phyloP scores from a whole-genome alignment of 2,329 filamentous ascomycete genomes.

The Magnaporthiopsis incrustans region DNA sequence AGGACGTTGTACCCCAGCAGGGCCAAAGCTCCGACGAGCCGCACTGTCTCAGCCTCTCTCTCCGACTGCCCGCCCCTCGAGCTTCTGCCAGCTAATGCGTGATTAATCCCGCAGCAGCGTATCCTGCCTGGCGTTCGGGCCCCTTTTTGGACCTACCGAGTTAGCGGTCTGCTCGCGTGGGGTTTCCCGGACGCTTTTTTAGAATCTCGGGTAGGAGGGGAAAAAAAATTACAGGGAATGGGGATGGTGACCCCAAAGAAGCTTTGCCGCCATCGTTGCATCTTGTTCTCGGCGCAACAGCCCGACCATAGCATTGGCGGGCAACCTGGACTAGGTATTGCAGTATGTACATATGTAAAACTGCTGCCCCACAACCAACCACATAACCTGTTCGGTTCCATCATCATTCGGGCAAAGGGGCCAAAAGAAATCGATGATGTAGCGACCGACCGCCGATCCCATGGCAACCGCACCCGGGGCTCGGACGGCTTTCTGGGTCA shows the following conservation, averaged over 20 bases:
- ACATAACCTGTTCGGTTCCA: background rate
- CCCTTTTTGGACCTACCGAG: too few species aligned
- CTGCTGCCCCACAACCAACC: too few species aligned
- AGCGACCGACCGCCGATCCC: background rate
- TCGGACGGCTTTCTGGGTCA: background rate
- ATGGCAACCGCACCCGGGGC: background rate
- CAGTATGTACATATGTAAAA: too few species aligned
- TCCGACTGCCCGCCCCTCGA: background rate
- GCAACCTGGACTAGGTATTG: background rate
- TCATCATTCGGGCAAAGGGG: background rate
- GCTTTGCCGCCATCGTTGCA: background rate
- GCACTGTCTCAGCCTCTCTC: background rate
- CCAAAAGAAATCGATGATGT: background rate
- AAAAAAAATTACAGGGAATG: too few species aligned
- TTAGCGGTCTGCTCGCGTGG: too few species aligned
- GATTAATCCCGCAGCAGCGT: background rate
- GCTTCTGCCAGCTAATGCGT: background rate
- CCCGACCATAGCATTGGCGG: too few species aligned
- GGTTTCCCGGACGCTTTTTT: too few species aligned
- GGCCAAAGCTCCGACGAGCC: background rate
- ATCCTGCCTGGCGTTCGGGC: too few species aligned
- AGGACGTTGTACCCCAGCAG: background rate
- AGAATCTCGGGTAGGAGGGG: too few species aligned
- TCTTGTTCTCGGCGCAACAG: background rate
- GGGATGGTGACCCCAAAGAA: background rate